Conservation (phyloP, 2,329 filamentous ascomycete genomes). For the Fusarium denticulatum region DNA sequence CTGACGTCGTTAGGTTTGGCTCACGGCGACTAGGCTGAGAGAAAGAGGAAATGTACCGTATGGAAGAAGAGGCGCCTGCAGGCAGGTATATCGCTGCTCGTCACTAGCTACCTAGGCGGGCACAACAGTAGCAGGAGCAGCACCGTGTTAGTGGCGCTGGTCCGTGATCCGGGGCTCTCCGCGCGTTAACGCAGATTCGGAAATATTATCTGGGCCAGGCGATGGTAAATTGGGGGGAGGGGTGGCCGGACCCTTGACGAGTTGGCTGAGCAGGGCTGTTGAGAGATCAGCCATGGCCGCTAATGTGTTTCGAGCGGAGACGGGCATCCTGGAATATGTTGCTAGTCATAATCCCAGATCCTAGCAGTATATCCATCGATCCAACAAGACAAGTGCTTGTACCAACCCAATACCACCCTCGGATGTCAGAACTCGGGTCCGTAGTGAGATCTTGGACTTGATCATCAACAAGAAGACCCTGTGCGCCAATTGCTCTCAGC, state of each 20-base stretch:
- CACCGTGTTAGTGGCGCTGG: conserved; percentile 49
- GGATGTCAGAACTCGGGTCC: conserved; percentile 35
- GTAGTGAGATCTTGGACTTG: conserved; percentile 18
- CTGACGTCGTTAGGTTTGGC: conserved; percentile 42
- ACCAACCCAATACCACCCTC: conserved; percentile 27
- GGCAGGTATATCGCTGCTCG: conserved; percentile 47
- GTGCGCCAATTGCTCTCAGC: neutral
- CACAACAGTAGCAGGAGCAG: conserved; percentile 45
- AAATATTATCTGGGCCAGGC: conserved; percentile 59
- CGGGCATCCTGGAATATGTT: conserved; percentile 46
- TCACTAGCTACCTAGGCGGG: conserved; percentile 46
- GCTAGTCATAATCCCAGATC: conserved; percentile 42
- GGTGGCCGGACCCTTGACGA: conserved; percentile 52
- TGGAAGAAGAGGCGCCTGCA: conserved; percentile 43
- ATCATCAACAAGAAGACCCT: conserved; percentile 9
- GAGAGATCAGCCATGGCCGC: conserved; percentile 53
- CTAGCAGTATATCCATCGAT: conserved; percentile 33
- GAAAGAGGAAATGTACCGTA: conserved; percentile 39
- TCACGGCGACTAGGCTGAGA: conserved; percentile 39
- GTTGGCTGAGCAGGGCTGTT: conserved; percentile 50
- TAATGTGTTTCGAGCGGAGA: conserved; percentile 56
- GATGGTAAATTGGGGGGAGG: conserved; percentile 50
- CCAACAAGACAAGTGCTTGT: conserved; percentile 37
- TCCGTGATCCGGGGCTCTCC: conserved; percentile 56
- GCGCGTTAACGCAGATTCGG: conserved; percentile 59